phyloP scores from a whole-genome alignment of 176 grass and related monocot genomes.

The Sorghum bicolor region Sorghum_bicolor_NCBIv3 NC_012872.2:60506501-60507000 shows the following conservation, averaged over 20 bases:
- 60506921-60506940: not conserved
- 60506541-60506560: conserved; percentile 38
- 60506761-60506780: not conserved
- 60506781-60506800: not conserved
- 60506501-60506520: conserved; percentile 5
- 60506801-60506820: not conserved
- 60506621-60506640: conserved; percentile 48
- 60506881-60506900: not conserved
- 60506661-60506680: not conserved
- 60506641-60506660: not conserved
- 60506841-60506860: not conserved
- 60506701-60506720: not conserved
- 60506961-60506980: not conserved
- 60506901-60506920: not conserved
- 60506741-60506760: not conserved
- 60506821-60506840: not conserved
- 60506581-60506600: conserved; percentile 24
- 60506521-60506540: not conserved
- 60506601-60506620: conserved; percentile 31
- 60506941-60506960: not conserved
- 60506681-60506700: not conserved
- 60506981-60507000: not conserved
- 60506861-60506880: not conserved
- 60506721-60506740: not conserved
- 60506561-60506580: conserved; percentile 27